These are phyloP conservation scores for Botrytis hyacinthi DNA, from an alignment of 2,329 filamentous ascomycete species.

Conservation along the genomic window DNA sequence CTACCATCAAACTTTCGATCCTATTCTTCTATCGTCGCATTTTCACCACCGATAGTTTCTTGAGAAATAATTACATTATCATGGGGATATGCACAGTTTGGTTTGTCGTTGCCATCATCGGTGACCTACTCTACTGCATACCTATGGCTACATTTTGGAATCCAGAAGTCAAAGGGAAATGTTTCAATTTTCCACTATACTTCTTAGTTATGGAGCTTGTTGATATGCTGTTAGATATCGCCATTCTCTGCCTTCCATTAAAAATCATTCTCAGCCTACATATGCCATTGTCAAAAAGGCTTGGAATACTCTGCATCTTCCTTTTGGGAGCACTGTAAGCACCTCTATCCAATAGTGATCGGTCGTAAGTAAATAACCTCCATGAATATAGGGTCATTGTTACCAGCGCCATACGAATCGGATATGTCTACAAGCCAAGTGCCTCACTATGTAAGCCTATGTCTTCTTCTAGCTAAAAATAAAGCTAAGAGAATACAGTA, in stretches of 20 bases:
- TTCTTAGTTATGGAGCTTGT: background rate
- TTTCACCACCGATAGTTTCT: background rate
- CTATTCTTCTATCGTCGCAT: slow-evolving; percentile 9
- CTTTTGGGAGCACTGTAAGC: background rate
- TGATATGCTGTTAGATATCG: background rate
- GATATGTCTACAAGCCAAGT: background rate
- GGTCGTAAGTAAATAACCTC: background rate
- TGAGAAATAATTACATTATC: background rate
- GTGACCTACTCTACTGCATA: background rate
- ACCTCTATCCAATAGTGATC: background rate
- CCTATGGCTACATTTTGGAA: background rate
- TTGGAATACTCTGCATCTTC: background rate
- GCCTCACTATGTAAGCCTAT: background rate
- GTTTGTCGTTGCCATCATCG: background rate
- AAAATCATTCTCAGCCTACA: background rate
- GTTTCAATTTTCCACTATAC: background rate
- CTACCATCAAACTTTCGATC: slow-evolving; percentile 1
- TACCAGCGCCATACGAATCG: background rate
- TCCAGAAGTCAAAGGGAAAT: background rate
- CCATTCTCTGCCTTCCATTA: background rate
- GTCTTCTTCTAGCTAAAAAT: background rate
- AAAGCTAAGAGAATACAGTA: background rate
- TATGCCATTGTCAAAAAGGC: background rate
- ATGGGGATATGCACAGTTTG: background rate
- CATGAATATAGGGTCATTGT: background rate